A percentile compares a stretch with the other conserved stretches of the same genome.
phyloP scores from a whole-genome alignment of 176 grass and related monocot genomes.

The Oryza coarctata region DNA sequence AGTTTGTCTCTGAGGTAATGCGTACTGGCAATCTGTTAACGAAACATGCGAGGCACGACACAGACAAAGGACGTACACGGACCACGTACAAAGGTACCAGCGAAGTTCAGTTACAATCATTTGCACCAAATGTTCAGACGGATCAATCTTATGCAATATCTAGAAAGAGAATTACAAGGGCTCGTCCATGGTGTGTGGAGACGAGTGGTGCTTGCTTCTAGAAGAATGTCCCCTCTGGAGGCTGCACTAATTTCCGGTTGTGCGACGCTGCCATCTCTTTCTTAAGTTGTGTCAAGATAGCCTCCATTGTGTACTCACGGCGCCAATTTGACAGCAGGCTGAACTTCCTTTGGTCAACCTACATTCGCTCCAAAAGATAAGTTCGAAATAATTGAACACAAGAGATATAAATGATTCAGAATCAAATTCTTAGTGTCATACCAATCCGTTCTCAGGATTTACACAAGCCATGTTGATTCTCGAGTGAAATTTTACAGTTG shows the following conservation, averaged over 20 bases:
- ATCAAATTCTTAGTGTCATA: neutral
- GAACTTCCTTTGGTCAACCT: slow-evolving; percentile 42
- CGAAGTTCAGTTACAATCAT: slow-evolving; percentile 24
- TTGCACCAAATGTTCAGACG: slow-evolving; percentile 10
- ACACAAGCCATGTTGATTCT: slow-evolving; percentile 41
- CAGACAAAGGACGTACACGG: neutral
- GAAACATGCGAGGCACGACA: neutral
- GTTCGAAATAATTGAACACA: neutral
- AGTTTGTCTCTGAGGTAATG: slow-evolving; percentile 3
- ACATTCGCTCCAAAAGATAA: neutral
- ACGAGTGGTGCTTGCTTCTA: neutral
- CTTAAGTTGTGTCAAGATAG: slow-evolving; percentile 41
- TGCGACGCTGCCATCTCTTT: slow-evolving; percentile 39
- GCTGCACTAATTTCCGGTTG: slow-evolving; percentile 37
- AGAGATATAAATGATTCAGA: neutral
- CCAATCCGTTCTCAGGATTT: slow-evolving; percentile 35
- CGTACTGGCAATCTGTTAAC: neutral
- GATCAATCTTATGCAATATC: slow-evolving; percentile 15
- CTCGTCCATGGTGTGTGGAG: neutral
- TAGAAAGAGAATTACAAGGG: neutral
- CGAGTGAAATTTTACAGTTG: slow-evolving; percentile 38
- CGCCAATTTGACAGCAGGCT: slow-evolving; percentile 26
- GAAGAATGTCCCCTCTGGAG: slow-evolving; percentile 36
- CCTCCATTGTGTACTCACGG: slow-evolving; percentile 36
- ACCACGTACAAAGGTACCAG: neutral